These are phyloP conservation scores for Madurella fahalii DNA, from an alignment of 2,329 filamentous ascomycete species.

Conservation along the genomic window DNA sequence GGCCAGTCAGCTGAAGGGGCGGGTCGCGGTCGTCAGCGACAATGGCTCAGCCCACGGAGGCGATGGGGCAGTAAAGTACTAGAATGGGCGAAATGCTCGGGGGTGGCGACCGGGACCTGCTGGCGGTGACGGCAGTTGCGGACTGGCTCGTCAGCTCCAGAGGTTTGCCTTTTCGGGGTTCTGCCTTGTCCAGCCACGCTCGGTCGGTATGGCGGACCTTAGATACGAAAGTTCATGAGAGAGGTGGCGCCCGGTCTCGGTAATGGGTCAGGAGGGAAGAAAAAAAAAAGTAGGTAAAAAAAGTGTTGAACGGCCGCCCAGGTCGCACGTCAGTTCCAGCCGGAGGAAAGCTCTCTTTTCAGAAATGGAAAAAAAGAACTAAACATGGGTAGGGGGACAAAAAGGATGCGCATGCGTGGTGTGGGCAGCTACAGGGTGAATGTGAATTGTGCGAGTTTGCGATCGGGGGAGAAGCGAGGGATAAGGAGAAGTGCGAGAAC, in stretches of 20 bases:
- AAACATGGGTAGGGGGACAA: background rate
- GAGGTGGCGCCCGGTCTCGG: constrained; percentile 1
- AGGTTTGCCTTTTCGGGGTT: background rate
- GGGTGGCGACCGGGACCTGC: constrained; percentile 10
- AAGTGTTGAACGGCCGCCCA: background rate
- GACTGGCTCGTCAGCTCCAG: constrained; percentile 1
- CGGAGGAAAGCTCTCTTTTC: no score
- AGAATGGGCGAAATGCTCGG: background rate
- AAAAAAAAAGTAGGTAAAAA: background rate
- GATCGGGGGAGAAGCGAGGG: no score
- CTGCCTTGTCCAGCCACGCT: constrained; percentile 21
- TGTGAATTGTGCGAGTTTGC: no score
- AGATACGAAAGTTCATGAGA: constrained; percentile 8
- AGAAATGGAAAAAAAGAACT: no score
- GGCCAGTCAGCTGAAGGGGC: constrained; percentile 16
- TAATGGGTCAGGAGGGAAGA: background rate
- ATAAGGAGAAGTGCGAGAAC: no score
- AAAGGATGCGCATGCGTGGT: background rate
- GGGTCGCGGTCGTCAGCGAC: constrained; percentile 17
- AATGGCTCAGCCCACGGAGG: constrained; percentile 18
- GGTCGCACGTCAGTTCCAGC: background rate
- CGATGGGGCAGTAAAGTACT: constrained; percentile 6
- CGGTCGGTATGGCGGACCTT: constrained; percentile 2
- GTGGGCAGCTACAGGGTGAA: no score
- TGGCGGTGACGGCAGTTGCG: constrained; percentile 1